Conservation (phyloP, 106 monocot genomes). For the Platanthera zijinensis region DNA sequence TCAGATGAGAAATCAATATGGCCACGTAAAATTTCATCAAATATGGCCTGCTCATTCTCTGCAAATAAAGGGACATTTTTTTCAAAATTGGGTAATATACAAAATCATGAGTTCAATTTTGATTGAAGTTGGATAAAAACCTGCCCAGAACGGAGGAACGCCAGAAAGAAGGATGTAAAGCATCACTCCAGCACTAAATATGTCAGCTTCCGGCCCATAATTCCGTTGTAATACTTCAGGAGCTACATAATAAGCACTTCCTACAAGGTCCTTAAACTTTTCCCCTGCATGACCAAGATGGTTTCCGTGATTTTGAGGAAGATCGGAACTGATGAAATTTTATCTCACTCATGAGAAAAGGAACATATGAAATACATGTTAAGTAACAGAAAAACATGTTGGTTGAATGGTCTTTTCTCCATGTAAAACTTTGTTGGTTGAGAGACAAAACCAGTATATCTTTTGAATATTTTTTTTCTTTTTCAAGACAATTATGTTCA, state of each 20-base stretch:
- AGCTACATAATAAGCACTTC: conserved; percentile 90
- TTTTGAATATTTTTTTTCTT: neutral
- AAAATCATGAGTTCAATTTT: neutral
- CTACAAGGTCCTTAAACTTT: conserved; percentile 63
- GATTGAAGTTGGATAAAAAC: conserved; percentile 14
- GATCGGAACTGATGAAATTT: neutral
- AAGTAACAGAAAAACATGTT: neutral
- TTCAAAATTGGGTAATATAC: neutral
- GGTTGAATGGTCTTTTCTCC: neutral
- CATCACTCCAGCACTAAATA: conserved; percentile 96
- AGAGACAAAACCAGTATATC: neutral
- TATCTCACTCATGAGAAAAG: neutral
- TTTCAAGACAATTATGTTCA: neutral
- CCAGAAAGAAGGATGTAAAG: conserved; percentile 93
- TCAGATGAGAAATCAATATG: conserved; percentile 65
- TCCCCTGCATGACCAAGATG: conserved; percentile 39
- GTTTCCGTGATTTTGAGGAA: neutral
- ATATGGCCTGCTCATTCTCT: conserved; percentile 77
- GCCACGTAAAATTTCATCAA: conserved; percentile 63
- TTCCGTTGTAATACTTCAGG: conserved; percentile 64
- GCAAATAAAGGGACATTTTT: neutral
- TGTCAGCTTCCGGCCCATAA: conserved; percentile 76
- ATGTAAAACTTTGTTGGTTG: neutral
- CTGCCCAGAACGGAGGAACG: conserved; percentile 92
- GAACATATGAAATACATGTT: neutral